These are phyloP conservation scores for Microcos paniculata DNA, from an alignment of 345 rosid species.

Conservation along the genomic window DNA sequence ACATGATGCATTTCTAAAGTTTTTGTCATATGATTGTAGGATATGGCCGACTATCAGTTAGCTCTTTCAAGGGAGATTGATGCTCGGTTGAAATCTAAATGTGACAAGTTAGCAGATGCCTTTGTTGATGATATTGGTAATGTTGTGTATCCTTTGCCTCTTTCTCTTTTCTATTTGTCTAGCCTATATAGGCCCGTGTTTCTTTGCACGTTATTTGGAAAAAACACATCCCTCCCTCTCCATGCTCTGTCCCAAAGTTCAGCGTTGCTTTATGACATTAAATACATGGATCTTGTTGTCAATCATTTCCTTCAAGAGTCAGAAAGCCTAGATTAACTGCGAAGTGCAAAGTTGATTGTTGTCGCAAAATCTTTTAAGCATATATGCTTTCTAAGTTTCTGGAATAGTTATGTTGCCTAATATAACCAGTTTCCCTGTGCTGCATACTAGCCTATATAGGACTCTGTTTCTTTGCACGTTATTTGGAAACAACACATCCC, in stretches of 20 bases:
- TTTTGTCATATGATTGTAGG: constrained; percentile 40
- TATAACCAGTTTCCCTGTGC: not conserved
- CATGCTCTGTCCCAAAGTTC: constrained; percentile 2
- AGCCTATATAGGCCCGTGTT: not conserved
- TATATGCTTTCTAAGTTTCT: not conserved
- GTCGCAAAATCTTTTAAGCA: not conserved
- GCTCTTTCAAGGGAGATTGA: constrained; percentile 84
- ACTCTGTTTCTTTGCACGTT: not conserved
- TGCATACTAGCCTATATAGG: constrained; percentile 45
- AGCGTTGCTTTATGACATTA: not conserved
- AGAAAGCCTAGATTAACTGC: not conserved
- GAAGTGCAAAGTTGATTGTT: not conserved
- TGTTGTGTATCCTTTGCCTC: constrained; percentile 13
- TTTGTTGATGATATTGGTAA: constrained; percentile 89
- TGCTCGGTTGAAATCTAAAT: constrained; percentile 71
- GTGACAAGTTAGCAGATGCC: constrained; percentile 86
- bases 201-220: not conserved
- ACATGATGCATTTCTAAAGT: constrained; percentile 6
- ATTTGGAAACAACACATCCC: not conserved
- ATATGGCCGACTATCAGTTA: constrained; percentile 82
- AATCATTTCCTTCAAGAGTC: not conserved
- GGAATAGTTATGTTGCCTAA: not conserved
- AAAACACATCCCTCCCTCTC: not conserved
- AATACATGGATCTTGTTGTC: constrained; percentile 1
- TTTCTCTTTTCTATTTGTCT: constrained; percentile 11